A percentile compares a stretch with the other conserved stretches of the same genome.
Conservation (phyloP, 2,329 filamentous ascomycete genomes). For the Echinosphaeria canescens region DNA sequence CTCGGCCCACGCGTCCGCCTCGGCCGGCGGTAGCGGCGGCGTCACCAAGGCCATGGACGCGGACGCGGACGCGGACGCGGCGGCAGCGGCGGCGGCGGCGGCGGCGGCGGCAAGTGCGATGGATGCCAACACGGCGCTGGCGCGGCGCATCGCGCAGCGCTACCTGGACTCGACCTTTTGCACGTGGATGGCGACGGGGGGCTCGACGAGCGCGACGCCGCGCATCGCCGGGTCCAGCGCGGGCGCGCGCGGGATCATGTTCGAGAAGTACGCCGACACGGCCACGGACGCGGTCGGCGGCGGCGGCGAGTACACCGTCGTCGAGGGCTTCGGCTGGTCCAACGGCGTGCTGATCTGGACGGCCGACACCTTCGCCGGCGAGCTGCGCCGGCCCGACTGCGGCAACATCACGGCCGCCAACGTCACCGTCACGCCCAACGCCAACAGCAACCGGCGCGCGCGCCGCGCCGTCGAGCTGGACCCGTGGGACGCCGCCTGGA, state of each 20-base stretch:
- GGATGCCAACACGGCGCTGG: constrained; percentile 27
- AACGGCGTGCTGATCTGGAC: constrained; percentile 48
- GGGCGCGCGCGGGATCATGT: constrained; percentile 34
- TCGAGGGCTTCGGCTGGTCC: constrained; percentile 50
- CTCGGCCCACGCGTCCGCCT: no score
- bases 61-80: constrained; percentile 18
- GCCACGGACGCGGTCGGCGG: constrained; percentile 36
- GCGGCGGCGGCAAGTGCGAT: no score
- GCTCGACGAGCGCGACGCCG: constrained; percentile 28
- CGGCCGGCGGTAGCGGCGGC: no score
- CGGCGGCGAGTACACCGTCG: constrained; percentile 47
- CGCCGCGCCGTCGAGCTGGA: constrained; percentile 22
- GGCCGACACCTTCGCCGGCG: constrained; percentile 35
- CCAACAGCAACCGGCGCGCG: constrained; percentile 4
- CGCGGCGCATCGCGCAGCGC: constrained; percentile 36
- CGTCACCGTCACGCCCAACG: constrained; percentile 10
- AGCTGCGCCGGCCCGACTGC: constrained; percentile 31
- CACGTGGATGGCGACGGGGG: constrained; percentile 47
- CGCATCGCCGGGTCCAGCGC: constrained; percentile 22
- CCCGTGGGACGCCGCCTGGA: constrained; percentile 20
- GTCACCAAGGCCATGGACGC: constrained; percentile 29
- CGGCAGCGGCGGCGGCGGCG: no score
- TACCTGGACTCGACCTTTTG: constrained; percentile 48
- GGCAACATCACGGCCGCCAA: constrained; percentile 22
- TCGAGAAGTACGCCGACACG: constrained; percentile 46